Evolutionary conservation across 2,329 filamentous ascomycete genomes (phyloP).

Genomic region (Periglandula ipomoeae): DNA sequence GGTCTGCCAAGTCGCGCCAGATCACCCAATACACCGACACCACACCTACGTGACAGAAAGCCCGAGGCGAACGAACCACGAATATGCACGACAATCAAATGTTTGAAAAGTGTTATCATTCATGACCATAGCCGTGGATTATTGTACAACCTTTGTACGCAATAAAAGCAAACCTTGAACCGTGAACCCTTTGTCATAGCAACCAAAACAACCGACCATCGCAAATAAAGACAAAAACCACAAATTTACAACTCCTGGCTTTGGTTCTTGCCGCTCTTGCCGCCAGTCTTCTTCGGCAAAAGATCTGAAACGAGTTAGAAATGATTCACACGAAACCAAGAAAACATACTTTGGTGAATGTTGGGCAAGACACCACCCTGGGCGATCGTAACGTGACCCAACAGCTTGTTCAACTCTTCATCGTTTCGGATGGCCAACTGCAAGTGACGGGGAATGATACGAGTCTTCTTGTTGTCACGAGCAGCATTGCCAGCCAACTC

Average conservation of each 20-base stretch:
- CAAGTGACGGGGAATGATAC: conserved; percentile 98
- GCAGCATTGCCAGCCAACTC: conserved; percentile 98
- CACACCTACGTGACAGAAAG: not conserved
- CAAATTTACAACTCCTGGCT: conserved; percentile 84
- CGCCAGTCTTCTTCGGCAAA: conserved; percentile 97
- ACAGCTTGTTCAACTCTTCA: conserved; percentile 98
- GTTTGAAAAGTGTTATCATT: conserved; percentile 29
- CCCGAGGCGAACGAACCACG: too few relatives aligned
- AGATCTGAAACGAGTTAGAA: conserved; percentile 60
- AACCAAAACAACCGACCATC: conserved; percentile 54
- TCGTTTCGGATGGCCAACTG: conserved; percentile 99
- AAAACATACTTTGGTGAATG: conserved; percentile 84
- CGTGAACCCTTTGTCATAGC: conserved; percentile 74
- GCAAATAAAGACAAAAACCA: conserved; percentile 38
- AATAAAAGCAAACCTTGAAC: conserved; percentile 53
- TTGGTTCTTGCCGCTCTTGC: conserved; percentile 73
- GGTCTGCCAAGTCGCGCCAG: not conserved
- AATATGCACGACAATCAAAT: too few relatives aligned
- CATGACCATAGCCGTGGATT: conserved; percentile 59
- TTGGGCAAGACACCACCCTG: conserved; percentile 96
- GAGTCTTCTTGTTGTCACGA: conserved; percentile 99
- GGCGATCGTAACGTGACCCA: conserved; percentile 92
- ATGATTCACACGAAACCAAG: not conserved
- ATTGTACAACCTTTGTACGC: conserved; percentile 62
- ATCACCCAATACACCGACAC: not conserved